Base-by-base conservation (phyloP, 139 green algal species). In the Coelastrella sp. region DNA sequence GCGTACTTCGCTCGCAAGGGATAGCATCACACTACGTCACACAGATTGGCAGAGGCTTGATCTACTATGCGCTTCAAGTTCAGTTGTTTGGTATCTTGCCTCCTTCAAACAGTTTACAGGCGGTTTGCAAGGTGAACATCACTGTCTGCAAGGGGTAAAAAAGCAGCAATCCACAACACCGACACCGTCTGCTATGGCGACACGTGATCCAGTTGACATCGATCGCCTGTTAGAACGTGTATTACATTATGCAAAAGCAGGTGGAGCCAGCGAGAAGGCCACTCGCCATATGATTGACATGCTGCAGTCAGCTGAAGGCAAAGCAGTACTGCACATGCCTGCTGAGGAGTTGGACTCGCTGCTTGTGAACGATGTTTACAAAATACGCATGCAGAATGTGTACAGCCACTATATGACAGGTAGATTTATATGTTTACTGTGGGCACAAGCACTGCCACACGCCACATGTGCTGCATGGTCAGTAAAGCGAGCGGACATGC, bases 301-400 rank as follows among this genome's bases (percentile, higher is more conserved):
- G 82, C 63, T 87, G 63, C 82, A 66, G 82, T 78, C 61, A 14
- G 24, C 61, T 35, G 24, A 78, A 35, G 82, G 82, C 24, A 63
- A 4, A 49, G 66, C 84, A 70, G 68, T 88, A 24, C 84, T 88
- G 84, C 15, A 58, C 6, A 49, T 88, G 20, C 68, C 49, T 7
- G 58, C 60, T 9, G 35, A 66, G 35, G 27, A 68, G 49, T n/a
- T 88, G 8, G 20, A 66, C 19, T 81, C 84, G 60, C 22, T 88
- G 20, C 68, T 88, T 8, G 68, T 81, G 11, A 88, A 88, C 68
- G 84, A 88, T 72, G 24, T 88, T 72, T 88, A 88, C 84, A 88
- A 88, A 57, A 57, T 88, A 25, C 49, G 35, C 49, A 88, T 88
- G 84, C 84, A 88, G 17, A 80, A 68, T 49, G 81, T 88, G 66